Evolutionary conservation across 352 stramenopile species (phyloP).

Genomic region (Phytopythium litorale): DNA sequence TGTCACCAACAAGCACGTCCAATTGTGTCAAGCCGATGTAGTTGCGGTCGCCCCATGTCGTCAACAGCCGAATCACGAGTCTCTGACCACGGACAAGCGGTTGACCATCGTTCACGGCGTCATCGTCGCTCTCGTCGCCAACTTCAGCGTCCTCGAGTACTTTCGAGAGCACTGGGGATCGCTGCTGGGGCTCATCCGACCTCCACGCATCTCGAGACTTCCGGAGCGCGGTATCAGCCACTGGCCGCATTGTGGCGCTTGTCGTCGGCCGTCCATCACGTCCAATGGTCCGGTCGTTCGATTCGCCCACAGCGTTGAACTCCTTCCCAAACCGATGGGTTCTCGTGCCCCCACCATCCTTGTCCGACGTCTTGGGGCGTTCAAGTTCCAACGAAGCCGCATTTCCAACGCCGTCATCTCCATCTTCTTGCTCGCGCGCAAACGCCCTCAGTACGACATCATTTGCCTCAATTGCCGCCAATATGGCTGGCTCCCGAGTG

Average conservation of each 20-base stretch:
- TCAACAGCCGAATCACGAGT: conserved; percentile 50
- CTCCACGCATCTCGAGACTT: conserved; percentile 49
- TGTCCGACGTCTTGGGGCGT: conserved; percentile 61
- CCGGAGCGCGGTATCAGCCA: conserved; percentile 6
- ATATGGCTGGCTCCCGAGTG: conserved; percentile 55
- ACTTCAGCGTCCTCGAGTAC: conserved; percentile 12
- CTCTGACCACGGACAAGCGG: conserved; percentile 37
- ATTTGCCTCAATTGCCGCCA: conserved; percentile 70
- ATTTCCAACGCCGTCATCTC: conserved; percentile 19
- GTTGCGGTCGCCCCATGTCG: conserved; percentile 75
- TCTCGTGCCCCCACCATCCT: neutral
- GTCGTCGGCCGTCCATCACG: conserved; percentile 42
- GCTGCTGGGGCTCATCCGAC: conserved; percentile 42
- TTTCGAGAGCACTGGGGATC: conserved; percentile 37
- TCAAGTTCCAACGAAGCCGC: conserved; percentile 29
- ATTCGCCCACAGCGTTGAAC: conserved; percentile 13
- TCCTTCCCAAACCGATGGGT: conserved; percentile 4
- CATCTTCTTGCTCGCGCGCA: conserved; percentile 47
- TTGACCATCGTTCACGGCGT: conserved; percentile 9
- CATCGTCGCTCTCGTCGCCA: conserved; percentile 10
- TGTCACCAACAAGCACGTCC: conserved; percentile 50
- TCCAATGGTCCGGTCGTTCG: neutral
- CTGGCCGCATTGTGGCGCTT: conserved; percentile 16
- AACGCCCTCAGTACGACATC: conserved; percentile 30
- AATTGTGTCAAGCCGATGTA: conserved; percentile 86